These are phyloP conservation scores for Dovyalis caffra DNA, from an alignment of 345 rosid genomes.

Conservation along the genomic window DNA sequence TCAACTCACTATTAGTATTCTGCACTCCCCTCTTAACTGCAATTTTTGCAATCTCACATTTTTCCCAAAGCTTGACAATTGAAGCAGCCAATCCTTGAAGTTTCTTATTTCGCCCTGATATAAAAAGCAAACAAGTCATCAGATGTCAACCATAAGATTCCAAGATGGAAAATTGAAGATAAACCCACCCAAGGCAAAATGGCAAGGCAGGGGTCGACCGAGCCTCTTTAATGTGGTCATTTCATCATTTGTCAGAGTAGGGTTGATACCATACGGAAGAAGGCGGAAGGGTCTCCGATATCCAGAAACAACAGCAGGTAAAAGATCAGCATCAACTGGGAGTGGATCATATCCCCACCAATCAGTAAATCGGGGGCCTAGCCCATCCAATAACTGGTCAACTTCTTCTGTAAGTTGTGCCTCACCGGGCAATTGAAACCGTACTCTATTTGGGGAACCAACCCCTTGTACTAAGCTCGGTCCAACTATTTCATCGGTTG, in stretches of 20 bases:
- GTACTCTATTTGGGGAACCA: constrained; percentile 67
- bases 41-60: constrained; percentile 92
- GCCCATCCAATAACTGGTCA: constrained; percentile 71
- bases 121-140: constrained; percentile 20
- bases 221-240: constrained; percentile 91
- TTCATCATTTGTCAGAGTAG: constrained; percentile 82
- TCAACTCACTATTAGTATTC: constrained; percentile 71
- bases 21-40: constrained; percentile 89
- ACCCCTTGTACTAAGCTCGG: constrained; percentile 55
- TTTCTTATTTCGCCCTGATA: constrained; percentile 80
- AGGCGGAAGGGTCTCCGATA: constrained; percentile 87
- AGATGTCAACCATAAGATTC: constrained; percentile 10
- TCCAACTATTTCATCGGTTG: constrained; percentile 25
- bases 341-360: constrained; percentile 98
- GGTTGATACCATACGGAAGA: constrained; percentile 84
- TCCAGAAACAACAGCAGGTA: constrained; percentile 74
- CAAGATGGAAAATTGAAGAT: constrained; percentile 11
- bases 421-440: constrained; percentile 84
- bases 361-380: constrained; percentile 85
- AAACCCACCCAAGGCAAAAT: constrained; percentile 74
- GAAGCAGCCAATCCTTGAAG: constrained; percentile 87
- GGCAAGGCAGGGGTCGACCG: constrained; percentile 83
- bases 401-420: constrained; percentile 72
- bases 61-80: constrained; percentile 88
- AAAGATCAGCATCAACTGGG: constrained; percentile 90